Evolutionary conservation across 2,329 filamentous ascomycete genomes (phyloP).

Genomic region (Fusarium anguioides): DNA sequence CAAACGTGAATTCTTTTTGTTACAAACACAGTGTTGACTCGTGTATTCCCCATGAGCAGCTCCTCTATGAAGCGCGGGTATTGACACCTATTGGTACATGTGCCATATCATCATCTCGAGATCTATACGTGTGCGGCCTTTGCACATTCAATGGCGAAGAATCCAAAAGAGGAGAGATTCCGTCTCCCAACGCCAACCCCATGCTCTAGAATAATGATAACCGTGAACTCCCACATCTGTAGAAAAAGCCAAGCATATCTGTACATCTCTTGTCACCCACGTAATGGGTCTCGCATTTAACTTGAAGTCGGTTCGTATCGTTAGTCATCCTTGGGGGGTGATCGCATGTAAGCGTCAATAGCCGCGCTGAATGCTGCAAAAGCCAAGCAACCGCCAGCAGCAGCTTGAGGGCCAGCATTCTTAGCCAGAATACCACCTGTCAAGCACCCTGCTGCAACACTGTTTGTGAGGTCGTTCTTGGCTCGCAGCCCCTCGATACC

Average conservation of each 20-base stretch:
- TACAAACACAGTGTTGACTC: constrained; percentile 20
- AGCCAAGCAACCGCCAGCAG: constrained; percentile 86
- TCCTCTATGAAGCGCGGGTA: constrained; percentile 35
- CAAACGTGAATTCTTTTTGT: constrained; percentile 2
- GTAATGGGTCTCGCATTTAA: neutral
- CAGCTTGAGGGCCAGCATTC: constrained; percentile 89
- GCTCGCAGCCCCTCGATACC: constrained; percentile 92
- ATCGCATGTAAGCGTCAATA: constrained; percentile 91
- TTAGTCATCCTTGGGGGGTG: constrained; percentile 75
- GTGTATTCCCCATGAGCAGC: constrained; percentile 28
- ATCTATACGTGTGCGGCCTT: constrained; percentile 15
- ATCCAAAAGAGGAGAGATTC: constrained; percentile 44
- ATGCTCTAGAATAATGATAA: constrained; percentile 47
- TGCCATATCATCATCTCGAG: constrained; percentile 16
- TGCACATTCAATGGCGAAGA: constrained; percentile 24
- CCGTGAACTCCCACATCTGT: constrained; percentile 43
- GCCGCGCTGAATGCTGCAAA: constrained; percentile 94
- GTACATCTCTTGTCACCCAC: constrained; percentile 34
- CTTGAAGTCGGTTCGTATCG: neutral
- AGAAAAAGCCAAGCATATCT: constrained; percentile 33
- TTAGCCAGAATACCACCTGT: constrained; percentile 90
- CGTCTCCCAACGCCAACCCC: constrained; percentile 49
- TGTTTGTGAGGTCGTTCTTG: constrained; percentile 93
- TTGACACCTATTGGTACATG: constrained; percentile 37
- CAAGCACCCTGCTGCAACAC: constrained; percentile 86